These are phyloP conservation scores for Mortierella sp. DNA, from an alignment of 371 early-diverging fungal species.

Conservation along the genomic window DNA sequence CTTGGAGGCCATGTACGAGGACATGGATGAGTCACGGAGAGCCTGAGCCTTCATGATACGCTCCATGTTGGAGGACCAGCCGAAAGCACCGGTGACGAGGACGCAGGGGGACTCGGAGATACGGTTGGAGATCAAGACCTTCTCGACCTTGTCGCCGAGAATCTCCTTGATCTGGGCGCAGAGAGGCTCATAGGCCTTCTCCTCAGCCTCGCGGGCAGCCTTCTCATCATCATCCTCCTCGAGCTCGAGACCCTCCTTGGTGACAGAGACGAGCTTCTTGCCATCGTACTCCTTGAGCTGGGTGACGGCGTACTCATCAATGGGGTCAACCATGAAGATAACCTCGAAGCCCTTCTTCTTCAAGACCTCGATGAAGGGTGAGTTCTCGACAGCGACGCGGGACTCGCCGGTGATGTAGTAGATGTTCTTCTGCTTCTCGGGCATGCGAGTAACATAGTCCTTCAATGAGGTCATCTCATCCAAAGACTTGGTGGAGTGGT, in stretches of 20 bases:
- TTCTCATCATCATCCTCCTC: constrained; percentile 98
- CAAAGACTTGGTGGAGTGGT: constrained; percentile 92
- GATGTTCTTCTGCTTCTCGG: constrained; percentile 85
- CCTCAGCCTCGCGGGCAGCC: constrained; percentile 90
- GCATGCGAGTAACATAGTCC: constrained; percentile 92
- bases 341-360: constrained; percentile 98
- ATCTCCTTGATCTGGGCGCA: constrained; percentile 90
- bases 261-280: constrained; percentile 97
- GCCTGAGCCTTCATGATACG: constrained; percentile 99
- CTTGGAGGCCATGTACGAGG: constrained; percentile 97
- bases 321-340: constrained; percentile 95
- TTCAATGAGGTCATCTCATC: constrained; percentile 92
- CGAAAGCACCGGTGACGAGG: constrained; percentile 97
- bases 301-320: constrained; percentile 97
- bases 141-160: constrained; percentile 98
- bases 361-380: constrained; percentile 98
- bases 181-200: constrained; percentile 85
- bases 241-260: constrained; percentile 99
- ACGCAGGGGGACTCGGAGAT: constrained; percentile 97
- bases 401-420: constrained; percentile 99
- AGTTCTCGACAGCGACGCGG: constrained; percentile 94
- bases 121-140: constrained; percentile 95
- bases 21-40: constrained; percentile 96
- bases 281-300: constrained; percentile 99
- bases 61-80: constrained; percentile 99